A percentile compares a stretch with the other conserved stretches of the same genome.
Evolutionary conservation across 2,329 filamentous ascomycete species (phyloP).

Genomic region (Ceratocystis smalleyi): DNA sequence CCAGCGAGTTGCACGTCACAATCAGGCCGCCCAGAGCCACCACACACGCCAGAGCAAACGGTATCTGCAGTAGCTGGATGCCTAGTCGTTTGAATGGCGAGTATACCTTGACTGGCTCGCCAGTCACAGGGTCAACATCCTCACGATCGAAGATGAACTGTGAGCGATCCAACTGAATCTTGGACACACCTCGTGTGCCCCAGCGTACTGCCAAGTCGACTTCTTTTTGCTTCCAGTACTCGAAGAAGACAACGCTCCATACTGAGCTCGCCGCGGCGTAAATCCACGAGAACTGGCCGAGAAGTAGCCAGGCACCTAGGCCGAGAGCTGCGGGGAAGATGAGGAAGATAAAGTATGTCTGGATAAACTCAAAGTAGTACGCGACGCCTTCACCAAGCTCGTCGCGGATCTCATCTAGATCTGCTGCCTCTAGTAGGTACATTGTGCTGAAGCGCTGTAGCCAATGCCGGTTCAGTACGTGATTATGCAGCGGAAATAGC

Average conservation of each 20-base stretch:
- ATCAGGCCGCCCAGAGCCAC: conserved; percentile 66
- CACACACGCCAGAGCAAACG: conserved; percentile 64
- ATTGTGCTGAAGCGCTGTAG: conserved; percentile 60
- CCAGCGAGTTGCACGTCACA: conserved; percentile 72
- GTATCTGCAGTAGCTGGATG: conserved; percentile 66
- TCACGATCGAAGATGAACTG: conserved; percentile 70
- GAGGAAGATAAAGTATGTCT: conserved; percentile 77
- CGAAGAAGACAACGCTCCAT: conserved; percentile 83
- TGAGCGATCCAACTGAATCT: conserved; percentile 59
- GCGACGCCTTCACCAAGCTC: conserved; percentile 72
- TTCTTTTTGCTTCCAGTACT: conserved; percentile 94
- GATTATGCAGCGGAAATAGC: conserved; percentile 67
- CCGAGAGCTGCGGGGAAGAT: conserved; percentile 70
- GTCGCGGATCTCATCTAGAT: conserved; percentile 61
- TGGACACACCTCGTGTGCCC: conserved; percentile 73
- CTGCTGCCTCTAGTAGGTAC: conserved; percentile 47
- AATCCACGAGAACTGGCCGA: conserved; percentile 68
- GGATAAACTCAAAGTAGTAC: conserved; percentile 90
- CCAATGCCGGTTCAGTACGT: conserved; percentile 58
- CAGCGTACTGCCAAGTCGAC: conserved; percentile 72
- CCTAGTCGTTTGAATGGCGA: conserved; percentile 58
- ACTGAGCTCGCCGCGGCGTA: conserved; percentile 66
- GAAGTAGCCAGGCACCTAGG: conserved; percentile 59
- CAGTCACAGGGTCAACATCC: conserved; percentile 63
- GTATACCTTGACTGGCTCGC: conserved; percentile 62